Percentiles rank a stretch among this genome's conserved stretches.
These are phyloP conservation scores for Metschnikowia cerradonensis DNA, from an alignment of 805 yeast genomes.

Conservation along the genomic window DNA sequence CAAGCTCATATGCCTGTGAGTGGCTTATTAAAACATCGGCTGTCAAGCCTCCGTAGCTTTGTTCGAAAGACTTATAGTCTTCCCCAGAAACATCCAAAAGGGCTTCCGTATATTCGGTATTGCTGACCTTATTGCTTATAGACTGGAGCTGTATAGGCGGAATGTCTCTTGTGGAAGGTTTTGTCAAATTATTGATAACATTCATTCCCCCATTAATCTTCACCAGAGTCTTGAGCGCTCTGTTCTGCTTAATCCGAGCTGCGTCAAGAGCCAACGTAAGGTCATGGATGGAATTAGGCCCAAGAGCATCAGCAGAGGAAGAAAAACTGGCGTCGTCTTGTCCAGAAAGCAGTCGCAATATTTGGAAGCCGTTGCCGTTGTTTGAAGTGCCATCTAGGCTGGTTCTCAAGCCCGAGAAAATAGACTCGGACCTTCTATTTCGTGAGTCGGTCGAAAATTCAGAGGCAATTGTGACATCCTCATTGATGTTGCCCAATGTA, in stretches of 20 bases:
- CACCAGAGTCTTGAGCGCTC: slow-evolving; percentile 32
- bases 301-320: slow-evolving; percentile 48
- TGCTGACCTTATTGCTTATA: slow-evolving; percentile 23
- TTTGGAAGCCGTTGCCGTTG: slow-evolving; percentile 14
- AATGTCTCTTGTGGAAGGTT: slow-evolving; percentile 79
- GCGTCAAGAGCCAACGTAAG: slow-evolving; percentile 59
- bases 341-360: slow-evolving; percentile 12
- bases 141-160: slow-evolving; percentile 65
- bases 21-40: slow-evolving; percentile 34
- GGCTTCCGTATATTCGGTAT: slow-evolving; percentile 18
- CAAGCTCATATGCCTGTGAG: slow-evolving; percentile 17
- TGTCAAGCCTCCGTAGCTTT: slow-evolving; percentile 35
- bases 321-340: slow-evolving; percentile 18
- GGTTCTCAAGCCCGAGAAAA: slow-evolving; percentile 15
- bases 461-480: slow-evolving; percentile 15
- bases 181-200: slow-evolving; percentile 41
- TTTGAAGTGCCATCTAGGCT: slow-evolving; percentile 14
- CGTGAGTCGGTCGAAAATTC: slow-evolving; percentile 13
- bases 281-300: slow-evolving; percentile 75
- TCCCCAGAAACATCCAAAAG: slow-evolving; percentile 19
- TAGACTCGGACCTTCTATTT: slow-evolving; percentile 12
- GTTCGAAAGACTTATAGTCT: slow-evolving; percentile 35
- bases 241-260: slow-evolving; percentile 33
- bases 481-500: slow-evolving; percentile 16
- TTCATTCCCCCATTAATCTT: slow-evolving; percentile 42